These are phyloP conservation scores for Colletotrichum lentis DNA, from an alignment of 2,329 filamentous ascomycete species.

Conservation along the genomic window DNA sequence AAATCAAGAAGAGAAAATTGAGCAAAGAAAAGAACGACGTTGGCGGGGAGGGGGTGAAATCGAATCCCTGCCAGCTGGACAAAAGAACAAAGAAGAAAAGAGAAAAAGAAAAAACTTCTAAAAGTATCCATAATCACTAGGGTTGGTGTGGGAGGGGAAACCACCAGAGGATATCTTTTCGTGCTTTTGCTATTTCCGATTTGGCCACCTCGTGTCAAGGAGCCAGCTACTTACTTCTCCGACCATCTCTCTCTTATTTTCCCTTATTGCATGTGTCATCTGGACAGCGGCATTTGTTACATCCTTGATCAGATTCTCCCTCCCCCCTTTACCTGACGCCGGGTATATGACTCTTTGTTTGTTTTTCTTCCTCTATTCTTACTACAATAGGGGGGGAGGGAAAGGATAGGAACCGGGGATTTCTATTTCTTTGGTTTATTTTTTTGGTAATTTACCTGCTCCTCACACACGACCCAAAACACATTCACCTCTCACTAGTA, in stretches of 20 bases:
- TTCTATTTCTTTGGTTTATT: constrained; percentile 13
- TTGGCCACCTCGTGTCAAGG: constrained; percentile 28
- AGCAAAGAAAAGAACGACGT: no score
- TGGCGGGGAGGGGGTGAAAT: neutral
- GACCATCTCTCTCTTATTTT: constrained; percentile 31
- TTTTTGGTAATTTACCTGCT: constrained; percentile 6
- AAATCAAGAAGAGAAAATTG: neutral
- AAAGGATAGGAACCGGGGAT: constrained; percentile 36
- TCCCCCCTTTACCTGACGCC: constrained; percentile 37
- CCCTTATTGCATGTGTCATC: constrained; percentile 35
- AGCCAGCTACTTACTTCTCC: no score
- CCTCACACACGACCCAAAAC: neutral
- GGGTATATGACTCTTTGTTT: constrained; percentile 42
- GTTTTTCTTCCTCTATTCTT: constrained; percentile 38
- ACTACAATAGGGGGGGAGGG: constrained; percentile 36
- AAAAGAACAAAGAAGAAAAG: neutral
- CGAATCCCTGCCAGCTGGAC: neutral
- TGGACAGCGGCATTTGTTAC: constrained; percentile 38
- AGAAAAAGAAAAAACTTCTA: constrained; percentile 22
- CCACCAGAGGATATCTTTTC: constrained; percentile 32
- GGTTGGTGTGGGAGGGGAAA: neutral
- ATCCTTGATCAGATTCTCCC: constrained; percentile 39
- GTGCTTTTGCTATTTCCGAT: constrained; percentile 35
- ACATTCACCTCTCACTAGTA: neutral
- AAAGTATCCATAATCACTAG: constrained; percentile 1